These are phyloP conservation scores for Talaromyces wortmannii DNA, from an alignment of 495 filamentous ascomycete genomes.

Conservation along the genomic window DNA sequence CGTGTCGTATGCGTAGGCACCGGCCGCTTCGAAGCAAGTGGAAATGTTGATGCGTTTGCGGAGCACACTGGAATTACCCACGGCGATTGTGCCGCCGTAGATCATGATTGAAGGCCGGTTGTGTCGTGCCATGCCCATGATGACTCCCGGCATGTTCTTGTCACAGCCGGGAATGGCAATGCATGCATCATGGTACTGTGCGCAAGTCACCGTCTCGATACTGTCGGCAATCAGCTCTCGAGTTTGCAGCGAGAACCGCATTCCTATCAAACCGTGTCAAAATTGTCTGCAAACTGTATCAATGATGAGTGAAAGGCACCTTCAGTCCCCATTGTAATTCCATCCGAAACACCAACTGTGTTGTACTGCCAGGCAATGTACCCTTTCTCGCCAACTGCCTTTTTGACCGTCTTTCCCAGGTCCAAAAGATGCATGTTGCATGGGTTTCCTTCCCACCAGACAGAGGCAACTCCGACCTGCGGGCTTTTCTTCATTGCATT, in stretches of 20 bases:
- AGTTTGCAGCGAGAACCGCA: conserved; percentile 94
- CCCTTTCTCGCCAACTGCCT: conserved; percentile 67
- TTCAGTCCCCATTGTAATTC: conserved; percentile 94
- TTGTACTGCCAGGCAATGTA: conserved; percentile 95
- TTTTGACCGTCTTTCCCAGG: conserved; percentile 85
- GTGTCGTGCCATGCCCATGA: conserved; percentile 83
- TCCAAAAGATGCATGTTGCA: conserved; percentile 76
- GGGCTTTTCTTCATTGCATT: conserved; percentile 85
- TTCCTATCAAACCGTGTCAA: conserved; percentile 49
- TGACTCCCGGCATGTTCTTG: conserved; percentile 94
- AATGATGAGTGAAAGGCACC: conserved; percentile 36
- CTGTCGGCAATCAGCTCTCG: conserved; percentile 93
- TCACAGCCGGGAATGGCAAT: conserved; percentile 95
- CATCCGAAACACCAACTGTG: conserved; percentile 90
- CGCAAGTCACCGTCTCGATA: conserved; percentile 87
- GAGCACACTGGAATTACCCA: conserved; percentile 73
- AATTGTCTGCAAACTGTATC: neutral
- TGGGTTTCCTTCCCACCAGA: conserved; percentile 99
- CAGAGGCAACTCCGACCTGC: conserved; percentile 82
- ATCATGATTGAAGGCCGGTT: conserved; percentile 82
- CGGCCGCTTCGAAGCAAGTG: conserved; percentile 84
- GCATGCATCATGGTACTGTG: conserved; percentile 85
- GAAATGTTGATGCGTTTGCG: conserved; percentile 82
- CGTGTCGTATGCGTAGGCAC: conserved; percentile 76
- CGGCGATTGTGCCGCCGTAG: conserved; percentile 87